Evolutionary conservation across 495 filamentous ascomycete genomes (phyloP).

Genomic region (Podospora comata): DNA sequence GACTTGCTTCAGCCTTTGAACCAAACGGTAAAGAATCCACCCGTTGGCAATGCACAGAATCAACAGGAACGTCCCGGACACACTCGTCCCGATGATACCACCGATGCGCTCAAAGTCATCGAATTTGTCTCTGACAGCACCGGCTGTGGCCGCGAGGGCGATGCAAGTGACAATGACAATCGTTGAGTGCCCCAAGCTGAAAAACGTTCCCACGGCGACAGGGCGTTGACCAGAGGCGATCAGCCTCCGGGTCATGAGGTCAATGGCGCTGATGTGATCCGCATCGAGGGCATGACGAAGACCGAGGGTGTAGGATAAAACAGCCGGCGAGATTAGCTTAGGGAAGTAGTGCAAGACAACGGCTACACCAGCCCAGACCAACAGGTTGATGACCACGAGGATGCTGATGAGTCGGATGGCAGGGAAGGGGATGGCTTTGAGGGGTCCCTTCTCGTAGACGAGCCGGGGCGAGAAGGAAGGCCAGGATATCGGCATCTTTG

Average conservation of each 20-base stretch:
- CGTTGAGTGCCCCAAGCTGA: constrained; percentile 90
- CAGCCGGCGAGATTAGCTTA: constrained; percentile 69
- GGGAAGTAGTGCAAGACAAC: constrained; percentile 59
- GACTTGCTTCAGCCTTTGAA: constrained; percentile 61
- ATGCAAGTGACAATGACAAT: constrained; percentile 90
- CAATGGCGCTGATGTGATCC: constrained; percentile 95
- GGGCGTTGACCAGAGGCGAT: constrained; percentile 81
- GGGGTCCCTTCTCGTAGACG: constrained; percentile 15
- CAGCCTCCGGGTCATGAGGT: constrained; percentile 91
- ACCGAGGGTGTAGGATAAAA: constrained; percentile 82
- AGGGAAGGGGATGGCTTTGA: constrained; percentile 55
- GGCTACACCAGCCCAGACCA: constrained; percentile 70
- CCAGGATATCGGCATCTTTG: neutral
- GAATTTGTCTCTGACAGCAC: constrained; percentile 74
- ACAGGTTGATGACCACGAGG: constrained; percentile 61
- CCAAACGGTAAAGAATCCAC: constrained; percentile 76
- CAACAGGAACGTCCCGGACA: constrained; percentile 78
- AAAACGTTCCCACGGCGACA: constrained; percentile 94
- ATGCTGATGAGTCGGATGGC: constrained; percentile 65
- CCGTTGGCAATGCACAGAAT: constrained; percentile 78
- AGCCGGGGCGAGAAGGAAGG: neutral
- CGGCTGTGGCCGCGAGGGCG: constrained; percentile 84
- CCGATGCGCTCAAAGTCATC: constrained; percentile 78
- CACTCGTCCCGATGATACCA: constrained; percentile 79
- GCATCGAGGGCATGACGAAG: constrained; percentile 93